A percentile compares a stretch with the other conserved stretches of the same genome.
These are phyloP conservation scores for Didymella keratinophila DNA, from an alignment of 2,329 filamentous ascomycete genomes.

Conservation along the genomic window DNA sequence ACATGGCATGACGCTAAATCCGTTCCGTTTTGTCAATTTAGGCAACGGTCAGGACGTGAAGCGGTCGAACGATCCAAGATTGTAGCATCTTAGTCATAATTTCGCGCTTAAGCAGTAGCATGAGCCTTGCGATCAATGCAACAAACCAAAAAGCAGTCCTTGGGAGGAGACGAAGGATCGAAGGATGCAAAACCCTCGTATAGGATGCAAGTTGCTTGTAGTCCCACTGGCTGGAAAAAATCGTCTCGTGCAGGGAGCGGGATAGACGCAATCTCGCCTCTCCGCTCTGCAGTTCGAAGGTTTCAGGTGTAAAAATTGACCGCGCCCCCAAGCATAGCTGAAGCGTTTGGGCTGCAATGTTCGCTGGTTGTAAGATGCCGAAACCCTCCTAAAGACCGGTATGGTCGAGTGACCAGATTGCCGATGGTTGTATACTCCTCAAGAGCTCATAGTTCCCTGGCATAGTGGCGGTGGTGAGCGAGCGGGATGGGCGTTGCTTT, in stretches of 20 bases:
- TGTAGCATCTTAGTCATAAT: background rate
- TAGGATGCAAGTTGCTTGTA: background rate
- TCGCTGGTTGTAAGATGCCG: background rate
- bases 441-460: background rate
- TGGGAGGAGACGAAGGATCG: background rate
- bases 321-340: background rate
- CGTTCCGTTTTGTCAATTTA: background rate
- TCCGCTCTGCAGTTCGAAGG: slow-evolving; percentile 3
- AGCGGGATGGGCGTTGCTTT: background rate
- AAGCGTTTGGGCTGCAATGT: background rate
- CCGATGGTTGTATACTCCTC: too few relatives aligned
- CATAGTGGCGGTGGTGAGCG: background rate
- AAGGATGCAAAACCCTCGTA: background rate
- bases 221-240: background rate
- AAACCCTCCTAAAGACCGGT: background rate
- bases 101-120: too few relatives aligned
- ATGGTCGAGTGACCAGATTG: background rate
- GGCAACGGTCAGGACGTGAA: background rate
- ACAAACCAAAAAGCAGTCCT: background rate
- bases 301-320: background rate
- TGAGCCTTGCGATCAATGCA: too few relatives aligned
- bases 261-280: slow-evolving; percentile 5
- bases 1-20: too few relatives aligned
- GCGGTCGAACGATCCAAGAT: background rate
- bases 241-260: background rate